These are phyloP conservation scores for Rhizoclosmatium globosum DNA, from an alignment of 192 early-diverging fungal species.

Conservation along the genomic window DNA sequence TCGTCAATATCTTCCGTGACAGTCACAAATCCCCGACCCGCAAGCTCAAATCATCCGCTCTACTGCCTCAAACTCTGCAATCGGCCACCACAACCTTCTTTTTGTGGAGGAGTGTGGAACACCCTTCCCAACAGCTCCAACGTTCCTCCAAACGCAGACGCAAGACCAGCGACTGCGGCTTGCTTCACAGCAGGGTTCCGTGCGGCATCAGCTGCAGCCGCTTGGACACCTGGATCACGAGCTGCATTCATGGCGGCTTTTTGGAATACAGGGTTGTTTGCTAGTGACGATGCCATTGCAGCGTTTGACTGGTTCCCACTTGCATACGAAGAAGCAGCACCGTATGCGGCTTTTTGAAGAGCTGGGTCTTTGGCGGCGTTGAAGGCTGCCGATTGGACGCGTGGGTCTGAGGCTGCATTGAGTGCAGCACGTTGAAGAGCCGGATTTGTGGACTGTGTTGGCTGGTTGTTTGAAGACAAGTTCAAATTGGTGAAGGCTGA, in stretches of 20 bases:
- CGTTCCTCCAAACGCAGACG: neutral
- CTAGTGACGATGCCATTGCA: neutral
- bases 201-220: neutral
- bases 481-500: neutral
- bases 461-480: neutral
- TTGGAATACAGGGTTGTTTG: conserved; percentile 23
- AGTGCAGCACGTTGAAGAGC: conserved; percentile 16
- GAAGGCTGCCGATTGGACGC: conserved; percentile 11
- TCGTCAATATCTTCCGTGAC: conserved; percentile 33
- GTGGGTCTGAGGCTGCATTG: conserved; percentile 11
- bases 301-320: neutral
- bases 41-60: conserved; percentile 21
- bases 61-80: conserved; percentile 25
- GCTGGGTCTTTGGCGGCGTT: conserved; percentile 22
- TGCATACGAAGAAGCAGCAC: neutral
- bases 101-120: neutral
- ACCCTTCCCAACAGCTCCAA: too few species aligned
- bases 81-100: conserved; percentile 19
- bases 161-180: neutral
- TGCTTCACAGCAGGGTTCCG: neutral
- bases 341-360: conserved; percentile 13
- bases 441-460: conserved; percentile 1
- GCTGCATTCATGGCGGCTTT: conserved; percentile 13
- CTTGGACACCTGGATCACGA: conserved; percentile 13
- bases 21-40: conserved; percentile 27